Evolutionary conservation across 2,329 filamentous ascomycete species (phyloP), one percentile per base, ranked within the genome.

Genomic region (Diaporthe destruens): DNA sequence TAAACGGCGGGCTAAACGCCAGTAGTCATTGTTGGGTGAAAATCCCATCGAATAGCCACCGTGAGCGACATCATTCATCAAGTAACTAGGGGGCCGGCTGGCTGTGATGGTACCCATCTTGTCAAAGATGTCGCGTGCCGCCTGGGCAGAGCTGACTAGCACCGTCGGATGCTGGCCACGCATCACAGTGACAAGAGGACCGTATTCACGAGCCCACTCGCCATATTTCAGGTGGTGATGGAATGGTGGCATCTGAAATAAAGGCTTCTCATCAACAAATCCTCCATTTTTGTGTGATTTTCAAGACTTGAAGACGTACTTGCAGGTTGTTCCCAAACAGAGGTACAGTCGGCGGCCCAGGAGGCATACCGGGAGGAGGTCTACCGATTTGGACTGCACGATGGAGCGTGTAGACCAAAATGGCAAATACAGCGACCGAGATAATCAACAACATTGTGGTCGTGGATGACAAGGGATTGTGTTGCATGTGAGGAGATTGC

Each of bases 101-200:
- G 54, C 54, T 36, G 54, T 56, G 32, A 56, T 56, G 1, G 54
- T 56, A 20, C 54, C 54, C 54, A 56, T 56, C 54, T 56, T 56
- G 54, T 56, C 54, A 18, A 56, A 56, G 29, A 56, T 56, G n/a
- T 56, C 54, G 29, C 54, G 54, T 34, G 54, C 18, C 29, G 54
- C 54, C 18, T 56, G 32, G 3, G 29, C 8, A 36, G 54, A 56
- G 29, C 54, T 56, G 54, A 56, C 54, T 36, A 56, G 18, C 2
- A 56, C 54, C 20, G 11, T 8, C 14, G 54, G 54, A 36, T 56
- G 54, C 20, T 29, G 12, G 29, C 54, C 54, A 11, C 54, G 54
- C 54, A 56, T 56, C 54, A 56, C 54, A n/a, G 54, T 56, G 18
- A 56, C 54, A 16, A 56, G 54, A 36, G 29, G 18, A 14, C 54